A percentile compares a stretch with the other conserved stretches of the same genome.
These are phyloP conservation scores for Aspergillus latus DNA, from an alignment of 2,329 filamentous ascomycete species.

Conservation along the genomic window DNA sequence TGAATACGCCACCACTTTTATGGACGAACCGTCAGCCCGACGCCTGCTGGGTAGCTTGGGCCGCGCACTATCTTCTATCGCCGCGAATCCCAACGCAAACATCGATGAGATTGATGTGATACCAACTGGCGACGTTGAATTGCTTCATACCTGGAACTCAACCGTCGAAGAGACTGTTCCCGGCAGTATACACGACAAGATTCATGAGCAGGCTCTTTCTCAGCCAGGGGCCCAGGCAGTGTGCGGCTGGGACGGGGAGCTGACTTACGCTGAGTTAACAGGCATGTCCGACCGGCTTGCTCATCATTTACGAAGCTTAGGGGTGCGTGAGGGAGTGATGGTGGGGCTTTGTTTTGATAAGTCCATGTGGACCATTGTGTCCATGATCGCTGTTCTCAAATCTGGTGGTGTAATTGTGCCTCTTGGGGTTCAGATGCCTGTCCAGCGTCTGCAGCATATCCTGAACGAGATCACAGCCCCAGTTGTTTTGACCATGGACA, in stretches of 20 bases:
- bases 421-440: slow-evolving; percentile 30
- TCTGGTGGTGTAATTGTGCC: slow-evolving; percentile 29
- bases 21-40: background rate
- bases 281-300: slow-evolving; percentile 1
- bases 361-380: slow-evolving; percentile 6
- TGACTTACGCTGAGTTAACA: slow-evolving; percentile 39
- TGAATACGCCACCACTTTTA: slow-evolving; percentile 4
- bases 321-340: background rate
- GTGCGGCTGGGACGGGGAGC: slow-evolving; percentile 3
- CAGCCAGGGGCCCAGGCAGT: background rate
- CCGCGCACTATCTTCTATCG: background rate
- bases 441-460: slow-evolving; percentile 26
- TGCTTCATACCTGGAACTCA: slow-evolving; percentile 1
- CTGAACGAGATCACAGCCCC: slow-evolving; percentile 21
- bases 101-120: slow-evolving; percentile 1
- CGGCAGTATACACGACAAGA: slow-evolving; percentile 1
- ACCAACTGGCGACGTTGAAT: background rate
- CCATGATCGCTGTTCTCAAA: slow-evolving; percentile 7
- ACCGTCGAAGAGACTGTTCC: background rate
- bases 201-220: background rate
- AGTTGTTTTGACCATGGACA: slow-evolving; percentile 19
- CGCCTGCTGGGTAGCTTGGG: background rate
- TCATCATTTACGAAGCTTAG: background rate
- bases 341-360: slow-evolving; percentile 11
- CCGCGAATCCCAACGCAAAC: background rate